Base-by-base conservation (phyloP, 192 early-diverging fungal species). In the Linnemannia hyalina region DNA sequence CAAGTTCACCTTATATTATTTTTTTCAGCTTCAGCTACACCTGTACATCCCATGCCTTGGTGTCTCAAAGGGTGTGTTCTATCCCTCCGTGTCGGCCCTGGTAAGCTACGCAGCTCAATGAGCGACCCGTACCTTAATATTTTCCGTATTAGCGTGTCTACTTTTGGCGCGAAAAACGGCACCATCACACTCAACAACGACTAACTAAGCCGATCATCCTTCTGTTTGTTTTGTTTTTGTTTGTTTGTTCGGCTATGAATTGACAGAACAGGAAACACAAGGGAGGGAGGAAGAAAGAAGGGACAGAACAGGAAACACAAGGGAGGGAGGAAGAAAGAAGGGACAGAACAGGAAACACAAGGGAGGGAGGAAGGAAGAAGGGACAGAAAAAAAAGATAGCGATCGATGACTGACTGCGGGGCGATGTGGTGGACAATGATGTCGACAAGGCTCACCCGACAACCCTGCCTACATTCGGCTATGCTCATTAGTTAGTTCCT, bases 61-160 rank as follows among this genome's bases (percentile, higher is more conserved):
- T 73, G 26, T 41, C 40, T 46, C 15, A 73, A 52, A 52, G 49
- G 49, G 49, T 52, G 49, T 52, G 49, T 52, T 22, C 49, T 52
- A 73, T 49, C 10, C 68, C 29, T 41, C 18, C 69, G 20, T 40
- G 38, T 40, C 38, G 38, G 38, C 40, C 32, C 9, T 22, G 60
- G 26, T 29, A 65, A 65, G 60, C 32, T 65, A 29, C 29, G 60
- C 60, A 65, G 29, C 11, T 65, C 23, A 13, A 35, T 32, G 26
- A 26, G n/a, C 10, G n/a, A 26, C 60, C 29, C 60, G 60, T 32
- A 65, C 60, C 60, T 65, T 65, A 65, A 65, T 65, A 65, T 65
- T 26, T 65, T 65, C 60, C 60, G 60, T 15, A 65, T 15, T n/a
- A 65, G 11, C 29, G 60, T 65, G 60, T 65, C 60, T 65, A 15